Base-by-base conservation (phyloP, 2,329 filamentous ascomycete species). In the Thielaviopsis cerberus region DNA sequence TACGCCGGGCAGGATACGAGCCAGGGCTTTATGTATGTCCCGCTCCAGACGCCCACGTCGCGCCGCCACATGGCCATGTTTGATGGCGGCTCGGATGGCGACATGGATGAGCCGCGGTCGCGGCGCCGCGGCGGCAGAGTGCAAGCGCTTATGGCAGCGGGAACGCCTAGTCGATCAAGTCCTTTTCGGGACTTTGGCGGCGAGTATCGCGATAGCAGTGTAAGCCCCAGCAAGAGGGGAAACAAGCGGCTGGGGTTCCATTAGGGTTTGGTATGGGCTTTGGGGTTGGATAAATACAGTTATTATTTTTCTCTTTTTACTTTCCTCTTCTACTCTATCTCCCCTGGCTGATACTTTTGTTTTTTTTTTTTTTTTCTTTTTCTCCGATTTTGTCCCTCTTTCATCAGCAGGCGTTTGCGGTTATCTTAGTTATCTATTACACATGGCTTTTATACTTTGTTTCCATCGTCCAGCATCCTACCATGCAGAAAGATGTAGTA, bases 1-100 rank as follows among this genome's bases (percentile, higher is more conserved):
- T 45, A 3, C n/a, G 37, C 37, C n/a, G 37, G 50, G n/a, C 63
- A 59, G 1, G 60, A 63, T 51, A 59, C 63, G 1, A 60, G 56
- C n/a, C 70, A 72, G 62, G 71, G 69, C 0, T 73, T 71, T 62
- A 71, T 73, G 57, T 72, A 67, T 65, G 70, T 71, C 17, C 70
- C 71, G 4, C 67, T 72, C 51, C 68, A 71, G 61, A 72, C 70
- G 4, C 70, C 70, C 5, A 67, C 66, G 7, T 67, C 67, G 51
- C 66, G 71, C 50, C 66, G 69, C 25, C 67, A 68, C 6, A 55
- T 61, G 59, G 55, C 53, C n/a, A 55, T 61, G 24, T 58, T 61
- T 56, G 53, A 56, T 30, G 55, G 55, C 22, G 34, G 30, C 3
- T 55, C 34, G 7, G 55, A 45, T 17, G 37, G 37, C 6, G 37